A percentile compares a stretch with the other conserved stretches of the same genome.
Evolutionary conservation across 768 basidiomycete genomes (phyloP).

Genomic region (Nevesoporus exiguus): DNA sequence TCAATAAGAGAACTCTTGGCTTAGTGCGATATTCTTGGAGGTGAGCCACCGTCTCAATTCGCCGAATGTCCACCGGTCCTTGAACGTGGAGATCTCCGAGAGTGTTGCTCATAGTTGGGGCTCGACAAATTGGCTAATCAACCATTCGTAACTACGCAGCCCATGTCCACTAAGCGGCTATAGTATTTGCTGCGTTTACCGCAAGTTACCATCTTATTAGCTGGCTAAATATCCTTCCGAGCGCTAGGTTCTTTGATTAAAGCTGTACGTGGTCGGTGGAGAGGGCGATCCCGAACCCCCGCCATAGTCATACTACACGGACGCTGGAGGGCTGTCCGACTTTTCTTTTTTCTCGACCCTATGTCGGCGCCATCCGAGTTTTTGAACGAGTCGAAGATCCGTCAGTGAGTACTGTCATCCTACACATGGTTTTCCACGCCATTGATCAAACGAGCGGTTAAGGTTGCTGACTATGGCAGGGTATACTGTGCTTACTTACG

Average conservation of each 20-base stretch:
- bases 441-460: not conserved
- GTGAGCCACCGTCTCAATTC: too few relatives aligned
- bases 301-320: not conserved
- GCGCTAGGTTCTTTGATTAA: not conserved
- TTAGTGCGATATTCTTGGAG: too few relatives aligned
- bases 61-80: not conserved
- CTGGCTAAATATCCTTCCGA: not conserved
- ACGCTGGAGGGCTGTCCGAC: not conserved
- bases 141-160: too few relatives aligned
- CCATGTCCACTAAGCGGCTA: not conserved
- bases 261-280: too few relatives aligned
- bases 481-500: constrained; percentile 9
- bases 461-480: constrained; percentile 5
- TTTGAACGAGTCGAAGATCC: not conserved
- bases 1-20: too few relatives aligned
- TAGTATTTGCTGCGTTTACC: too few relatives aligned
- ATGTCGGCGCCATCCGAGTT: not conserved
- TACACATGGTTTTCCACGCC: not conserved
- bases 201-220: too few relatives aligned
- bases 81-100: not conserved
- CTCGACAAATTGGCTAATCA: too few relatives aligned
- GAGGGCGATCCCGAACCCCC: too few relatives aligned
- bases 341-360: not conserved
- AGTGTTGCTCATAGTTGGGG: not conserved
- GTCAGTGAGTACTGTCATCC: constrained; percentile 2